Evolutionary conservation across 2,329 filamentous ascomycete genomes (phyloP).

Genomic region (Mycosphaerella arachidis): DNA sequence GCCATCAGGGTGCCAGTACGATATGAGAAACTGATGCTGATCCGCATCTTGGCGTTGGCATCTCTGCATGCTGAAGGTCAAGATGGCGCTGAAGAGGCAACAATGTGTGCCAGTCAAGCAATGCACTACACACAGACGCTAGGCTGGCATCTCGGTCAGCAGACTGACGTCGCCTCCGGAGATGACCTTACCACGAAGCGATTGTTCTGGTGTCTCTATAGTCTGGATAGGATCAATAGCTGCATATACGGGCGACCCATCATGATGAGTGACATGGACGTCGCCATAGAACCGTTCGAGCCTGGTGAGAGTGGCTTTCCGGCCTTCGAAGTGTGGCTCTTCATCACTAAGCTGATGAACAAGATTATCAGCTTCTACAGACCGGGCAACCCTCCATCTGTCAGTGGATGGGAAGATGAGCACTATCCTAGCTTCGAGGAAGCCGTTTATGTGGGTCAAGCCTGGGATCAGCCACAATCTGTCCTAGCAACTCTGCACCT

Average conservation of each 20-base stretch:
- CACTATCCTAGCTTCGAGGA: constrained; percentile 22
- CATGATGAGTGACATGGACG: constrained; percentile 47
- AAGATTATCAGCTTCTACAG: constrained; percentile 47
- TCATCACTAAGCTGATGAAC: constrained; percentile 43
- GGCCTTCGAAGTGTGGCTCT: constrained; percentile 47
- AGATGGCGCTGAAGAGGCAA: constrained; percentile 42
- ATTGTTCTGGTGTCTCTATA: constrained; percentile 49
- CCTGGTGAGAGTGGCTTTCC: constrained; percentile 42
- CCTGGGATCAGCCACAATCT: constrained; percentile 37
- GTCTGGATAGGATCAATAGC: constrained; percentile 46
- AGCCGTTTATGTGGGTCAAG: constrained; percentile 35
- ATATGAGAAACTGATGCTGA: constrained; percentile 44
- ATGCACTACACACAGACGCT: constrained; percentile 49
- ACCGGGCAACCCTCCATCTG: constrained; percentile 37
- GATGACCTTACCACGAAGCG: constrained; percentile 37
- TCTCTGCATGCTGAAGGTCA: constrained; percentile 46
- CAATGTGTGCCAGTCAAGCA: constrained; percentile 43
- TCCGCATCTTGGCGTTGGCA: constrained; percentile 44
- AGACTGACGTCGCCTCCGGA: constrained; percentile 15
- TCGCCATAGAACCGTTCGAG: constrained; percentile 40
- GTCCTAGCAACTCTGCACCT: constrained; percentile 48
- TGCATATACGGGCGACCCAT: constrained; percentile 45
- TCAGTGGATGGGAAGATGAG: constrained; percentile 46
- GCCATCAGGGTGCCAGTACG: constrained; percentile 40
- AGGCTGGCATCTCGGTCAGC: constrained; percentile 42